Conservation (phyloP, 768 basidiomycete genomes). For the Tubosaeta brunneosetosa region DNA sequence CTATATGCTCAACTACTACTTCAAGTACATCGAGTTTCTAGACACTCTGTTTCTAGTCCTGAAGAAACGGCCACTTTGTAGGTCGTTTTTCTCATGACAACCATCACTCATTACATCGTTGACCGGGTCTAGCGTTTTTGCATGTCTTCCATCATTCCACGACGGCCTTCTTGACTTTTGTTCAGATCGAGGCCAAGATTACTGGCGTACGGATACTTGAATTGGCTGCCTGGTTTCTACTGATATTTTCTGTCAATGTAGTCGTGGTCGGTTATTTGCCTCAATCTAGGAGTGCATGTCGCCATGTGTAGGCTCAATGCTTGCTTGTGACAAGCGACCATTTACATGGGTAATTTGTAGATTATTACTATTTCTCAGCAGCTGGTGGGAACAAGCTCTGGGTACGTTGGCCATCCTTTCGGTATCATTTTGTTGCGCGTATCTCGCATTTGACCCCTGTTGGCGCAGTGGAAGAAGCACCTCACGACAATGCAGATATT, state of each 20-base stretch:
- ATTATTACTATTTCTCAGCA: conserved; percentile 98
- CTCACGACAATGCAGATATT: conserved; percentile 25
- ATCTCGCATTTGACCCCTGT: not conserved
- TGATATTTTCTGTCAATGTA: conserved; percentile 26
- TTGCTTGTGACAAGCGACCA: not conserved
- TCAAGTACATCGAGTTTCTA: conserved; percentile 92
- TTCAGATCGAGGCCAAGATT: conserved; percentile 84
- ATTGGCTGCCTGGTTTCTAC: not conserved
- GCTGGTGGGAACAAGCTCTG: conserved; percentile 49
- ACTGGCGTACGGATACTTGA: conserved; percentile 54
- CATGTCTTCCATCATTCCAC: conserved; percentile 98
- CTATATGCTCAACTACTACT: conserved; percentile 97
- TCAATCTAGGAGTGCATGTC: conserved; percentile 90
- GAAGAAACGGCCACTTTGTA: conserved; percentile 95
- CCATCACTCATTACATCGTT: not conserved
- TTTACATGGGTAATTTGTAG: conserved; percentile 36
- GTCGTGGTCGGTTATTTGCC: conserved; percentile 88
- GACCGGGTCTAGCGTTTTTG: conserved; percentile 64
- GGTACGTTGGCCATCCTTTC: conserved; percentile 9
- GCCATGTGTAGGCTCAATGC: conserved; percentile 74
- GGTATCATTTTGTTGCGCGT: not conserved
- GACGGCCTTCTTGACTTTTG: conserved; percentile 87
- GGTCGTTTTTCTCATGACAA: conserved; percentile 23
- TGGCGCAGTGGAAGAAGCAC: conserved; percentile 24
- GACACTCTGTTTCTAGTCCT: conserved; percentile 95